Evolutionary conservation across 768 basidiomycete genomes (phyloP), one percentile per base, ranked within the genome.

Genomic region (Xanthoconium stramineum): DNA sequence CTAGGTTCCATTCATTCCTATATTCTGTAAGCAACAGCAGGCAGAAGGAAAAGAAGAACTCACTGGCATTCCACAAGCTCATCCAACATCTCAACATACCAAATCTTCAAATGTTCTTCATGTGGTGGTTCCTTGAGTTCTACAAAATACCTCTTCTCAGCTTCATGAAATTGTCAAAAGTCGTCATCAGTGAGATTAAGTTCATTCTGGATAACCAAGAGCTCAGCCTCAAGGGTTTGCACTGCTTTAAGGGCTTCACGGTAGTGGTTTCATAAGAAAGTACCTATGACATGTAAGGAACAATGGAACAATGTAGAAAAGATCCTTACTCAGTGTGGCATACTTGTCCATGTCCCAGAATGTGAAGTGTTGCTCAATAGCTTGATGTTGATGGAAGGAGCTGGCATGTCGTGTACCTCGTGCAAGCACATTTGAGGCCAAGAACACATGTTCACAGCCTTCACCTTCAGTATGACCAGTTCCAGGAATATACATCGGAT

Each of bases 301-400:
- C 24, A 4, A 24, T 24, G 24, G 24, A 24, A 24, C 24, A 24
- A 24, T 24, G 24, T 24, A 24, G 24, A 24, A 24, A 59, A 24
- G 3, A 24, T 13, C 10, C 48, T 17, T 49, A 55, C 54, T 43
- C 2, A 56, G 30, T 0, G 19, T 20, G 2, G 7, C 46, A 24
- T 60, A 60, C 2, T 57, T 60, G 15, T 60, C 48, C 0, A 6
- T 1, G 6, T 60, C 28, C 55, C 55, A 44, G 14, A 56, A 57
- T 0, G 5, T 1, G 5, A 57, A 60, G 15, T 53, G 13, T 28
- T 53, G n/a, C 14, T 50, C 39, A 0, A 60, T 42, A 0, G 39
- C 30, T 29, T 54, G 52, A 28, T 60, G 49, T 0, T 12, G 3
- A 32, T 61, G 57, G 3, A 61, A 58, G 0, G 5, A 0, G 0